Evolutionary conservation across 179 eudicot genomes (phyloP), one percentile per base, ranked within the genome.

Genomic region (Camellia oleifera): DNA sequence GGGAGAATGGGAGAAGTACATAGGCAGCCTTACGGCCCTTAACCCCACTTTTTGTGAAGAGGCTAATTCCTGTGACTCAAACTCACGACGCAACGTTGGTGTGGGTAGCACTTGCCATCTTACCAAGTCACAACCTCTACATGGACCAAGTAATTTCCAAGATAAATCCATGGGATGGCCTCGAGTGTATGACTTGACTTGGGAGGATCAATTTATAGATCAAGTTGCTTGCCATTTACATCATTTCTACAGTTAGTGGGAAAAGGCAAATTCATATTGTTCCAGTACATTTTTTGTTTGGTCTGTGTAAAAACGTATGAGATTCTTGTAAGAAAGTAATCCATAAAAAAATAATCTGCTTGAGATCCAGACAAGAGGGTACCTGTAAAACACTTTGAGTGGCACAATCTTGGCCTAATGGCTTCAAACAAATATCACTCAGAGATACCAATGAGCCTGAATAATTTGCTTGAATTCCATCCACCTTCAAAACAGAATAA

Each of bases 361-460:
- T 72, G 76, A 63, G 48, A 64, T 78, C 8, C 44, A 17, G 32
- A 65, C 45, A 67, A 62, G 12, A 45, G 20, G 32, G 50, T 82
- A 97, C 99, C 97, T 97, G 99, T 74, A 97, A 82, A 84, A 95
- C 88, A 87, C 94, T 97, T 82, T 97, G 99, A 82, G 95, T 95
- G 72, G 98, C 99, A 91, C 99, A 97, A 88, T 92, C 99, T 79
- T 87, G 88, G 72, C 98, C 99, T 68, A 97, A 94, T 75, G 99
- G 99, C 93, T 94, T 97, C 88, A 88, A 70, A 86, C 99, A 97
- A 83, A 97, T 97, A 86, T 97, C 98, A 44, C 87, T 85, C 70
- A 97, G 84, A 70, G 97, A 87, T 68, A 94, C 88, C 81, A 82
- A 68, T 77, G 95, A 85, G 63, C 97, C 99, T 77, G 92, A 90